Conservation (phyloP, 2,329 filamentous ascomycete species). For the Claviceps paspali region DNA sequence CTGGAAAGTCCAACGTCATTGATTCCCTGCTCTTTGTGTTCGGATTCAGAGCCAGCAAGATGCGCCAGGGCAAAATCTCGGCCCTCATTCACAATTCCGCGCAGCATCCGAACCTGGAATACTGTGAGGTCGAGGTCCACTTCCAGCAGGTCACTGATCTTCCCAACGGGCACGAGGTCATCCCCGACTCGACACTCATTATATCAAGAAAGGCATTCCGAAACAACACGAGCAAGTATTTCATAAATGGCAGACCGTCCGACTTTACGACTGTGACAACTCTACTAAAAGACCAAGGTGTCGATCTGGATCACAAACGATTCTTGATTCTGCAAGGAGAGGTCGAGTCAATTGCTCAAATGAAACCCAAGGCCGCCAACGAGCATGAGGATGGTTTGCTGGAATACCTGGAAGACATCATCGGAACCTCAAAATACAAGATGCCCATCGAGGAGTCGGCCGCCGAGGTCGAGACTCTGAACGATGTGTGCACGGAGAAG, state of each 20-base stretch:
- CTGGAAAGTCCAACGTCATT: constrained; percentile 97
- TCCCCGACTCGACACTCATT: constrained; percentile 71
- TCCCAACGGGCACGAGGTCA: constrained; percentile 56
- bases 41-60: constrained; percentile 96
- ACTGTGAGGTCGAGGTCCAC: constrained; percentile 91
- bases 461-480: constrained; percentile 75
- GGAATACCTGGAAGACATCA: constrained; percentile 96
- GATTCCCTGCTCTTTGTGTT: constrained; percentile 98
- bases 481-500: constrained; percentile 92
- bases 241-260: constrained; percentile 79
- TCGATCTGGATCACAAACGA: constrained; percentile 94
- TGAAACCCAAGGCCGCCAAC: constrained; percentile 91
- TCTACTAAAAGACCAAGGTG: constrained; percentile 70
- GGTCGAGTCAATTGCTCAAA: constrained; percentile 96
- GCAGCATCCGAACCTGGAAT: constrained; percentile 66
- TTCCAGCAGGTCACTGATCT: constrained; percentile 92
- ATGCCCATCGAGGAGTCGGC: constrained; percentile 90
- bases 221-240: constrained; percentile 97
- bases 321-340: constrained; percentile 96
- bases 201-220: constrained; percentile 90
- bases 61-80: constrained; percentile 97
- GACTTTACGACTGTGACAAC: constrained; percentile 87
- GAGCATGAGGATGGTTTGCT: constrained; percentile 94
- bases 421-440: constrained; percentile 98
- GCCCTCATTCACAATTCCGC: constrained; percentile 96